A percentile compares a stretch with the other conserved stretches of the same genome.
phyloP scores from a whole-genome alignment of 139 green algal species.

The Edaphochlamys debaryana region DNA sequence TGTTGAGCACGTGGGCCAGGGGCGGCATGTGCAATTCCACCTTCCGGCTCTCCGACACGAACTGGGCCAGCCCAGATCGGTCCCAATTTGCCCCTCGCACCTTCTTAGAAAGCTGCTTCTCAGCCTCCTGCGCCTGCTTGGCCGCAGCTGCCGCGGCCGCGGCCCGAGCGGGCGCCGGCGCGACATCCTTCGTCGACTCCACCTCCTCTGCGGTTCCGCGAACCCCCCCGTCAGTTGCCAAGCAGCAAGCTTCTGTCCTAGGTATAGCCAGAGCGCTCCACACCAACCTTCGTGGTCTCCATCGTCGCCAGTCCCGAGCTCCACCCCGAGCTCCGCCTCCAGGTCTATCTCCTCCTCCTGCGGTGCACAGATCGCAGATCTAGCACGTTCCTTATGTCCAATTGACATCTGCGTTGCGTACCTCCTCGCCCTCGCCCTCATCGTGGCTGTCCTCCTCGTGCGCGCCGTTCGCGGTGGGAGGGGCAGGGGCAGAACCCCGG shows the following conservation, averaged over 20 bases:
- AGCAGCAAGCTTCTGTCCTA: too few relatives aligned
- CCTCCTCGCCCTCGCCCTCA: conserved; percentile 52
- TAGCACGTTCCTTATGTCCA: not conserved
- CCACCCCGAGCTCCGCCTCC: conserved; percentile 57
- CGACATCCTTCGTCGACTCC: not conserved
- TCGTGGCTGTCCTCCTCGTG: conserved; percentile 54
- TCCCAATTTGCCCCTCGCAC: conserved; percentile 11
- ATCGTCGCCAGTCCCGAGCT: conserved; percentile 49
- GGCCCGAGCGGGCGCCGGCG: conserved; percentile 1
- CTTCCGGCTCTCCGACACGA: too few relatives aligned
- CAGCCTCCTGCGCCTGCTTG: conserved; percentile 49
- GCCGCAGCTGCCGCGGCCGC: conserved; percentile 25
- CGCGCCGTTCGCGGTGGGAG: conserved; percentile 11
- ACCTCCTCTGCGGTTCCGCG: conserved; percentile 49
- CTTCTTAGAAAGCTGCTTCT: conserved; percentile 77
- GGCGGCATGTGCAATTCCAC: too few relatives aligned
- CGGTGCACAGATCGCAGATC: not conserved
- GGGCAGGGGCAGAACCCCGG: not conserved
- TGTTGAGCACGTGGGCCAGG: too few relatives aligned
- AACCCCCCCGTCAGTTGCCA: too few relatives aligned
- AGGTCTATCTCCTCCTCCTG: conserved; percentile 56
- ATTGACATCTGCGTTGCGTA: conserved; percentile 1
- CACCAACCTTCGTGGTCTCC: conserved; percentile 42
- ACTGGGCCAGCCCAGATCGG: not conserved
- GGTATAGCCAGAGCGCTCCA: too few relatives aligned